Evolutionary conservation across 2,329 filamentous ascomycete species (phyloP), one percentile per base, ranked within the genome.

Genomic region (Fusarium sp.): DNA sequence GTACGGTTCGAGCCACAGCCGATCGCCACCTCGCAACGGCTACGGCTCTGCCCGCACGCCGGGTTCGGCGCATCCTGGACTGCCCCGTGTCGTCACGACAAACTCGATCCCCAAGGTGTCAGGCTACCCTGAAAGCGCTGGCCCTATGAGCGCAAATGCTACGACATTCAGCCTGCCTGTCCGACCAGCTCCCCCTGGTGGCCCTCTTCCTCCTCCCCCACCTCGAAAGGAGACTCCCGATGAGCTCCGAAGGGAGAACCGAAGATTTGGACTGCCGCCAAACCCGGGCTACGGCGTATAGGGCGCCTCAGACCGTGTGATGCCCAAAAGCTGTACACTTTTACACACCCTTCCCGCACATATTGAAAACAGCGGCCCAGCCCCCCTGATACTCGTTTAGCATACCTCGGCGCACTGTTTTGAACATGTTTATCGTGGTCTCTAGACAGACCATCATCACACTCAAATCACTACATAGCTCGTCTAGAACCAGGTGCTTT

Each of bases 151-250:
- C 74, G 84, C 85, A 50, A 86, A 83, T 69, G 83, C 83, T 61
- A 81, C 85, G 17, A 90, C 88, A 4, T 92, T 92, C 65, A 89
- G 87, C 38, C 84, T 95, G 58, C 91, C 93, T 1, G 88, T 93
- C 67, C 89, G 92, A 56, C 87, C 89, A 52, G 91, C 88, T 33
- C 90, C 91, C 43, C 87, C 88, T 4, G 88, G 85, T 10, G 89
- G 88, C 12, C 86, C 89, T 10, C 84, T 92, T 35, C 90, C 90
- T 58, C 87, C 91, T 22, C 87, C 90, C n/a, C 90, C 88, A 40
- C 87, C 87, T 40, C 86, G 47, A 32, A 90, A 90, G 80, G 86
- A 88, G 75, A 88, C 86, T 27, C 83, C 86, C 3, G 89, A 90
- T 65, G 88, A 90, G 50, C 72, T 85, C 61, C 86, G 87, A 65